Evolutionary conservation across 345 rosid species (phyloP).

Genomic region (Eucalyptus pauciflora): DNA sequence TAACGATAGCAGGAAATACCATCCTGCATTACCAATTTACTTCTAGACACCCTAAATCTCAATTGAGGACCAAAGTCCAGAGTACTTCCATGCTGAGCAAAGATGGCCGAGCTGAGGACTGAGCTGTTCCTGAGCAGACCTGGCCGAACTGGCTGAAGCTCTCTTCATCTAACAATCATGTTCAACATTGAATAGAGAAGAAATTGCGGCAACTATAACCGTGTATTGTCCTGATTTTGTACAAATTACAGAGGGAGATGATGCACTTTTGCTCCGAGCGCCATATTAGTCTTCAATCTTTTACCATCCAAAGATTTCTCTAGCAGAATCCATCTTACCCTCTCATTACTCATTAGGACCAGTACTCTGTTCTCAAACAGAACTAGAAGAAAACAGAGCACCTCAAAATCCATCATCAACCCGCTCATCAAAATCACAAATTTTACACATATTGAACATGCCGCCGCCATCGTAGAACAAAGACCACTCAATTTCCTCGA

Average conservation of each 20-base stretch:
- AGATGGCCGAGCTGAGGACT: background rate
- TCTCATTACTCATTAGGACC: background rate
- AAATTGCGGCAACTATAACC: background rate
- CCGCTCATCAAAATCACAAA: background rate
- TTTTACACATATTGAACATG: background rate
- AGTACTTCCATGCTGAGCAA: background rate
- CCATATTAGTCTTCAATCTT: background rate
- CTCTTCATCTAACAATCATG: background rate
- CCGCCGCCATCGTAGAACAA: background rate
- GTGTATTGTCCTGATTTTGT: background rate
- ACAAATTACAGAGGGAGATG: background rate
- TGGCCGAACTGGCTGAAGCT: background rate
- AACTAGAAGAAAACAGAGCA: background rate
- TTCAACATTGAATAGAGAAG: background rate
- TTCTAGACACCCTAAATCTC: background rate
- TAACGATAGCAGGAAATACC: background rate
- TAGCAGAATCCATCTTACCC: background rate
- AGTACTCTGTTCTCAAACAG: background rate
- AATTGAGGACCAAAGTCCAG: background rate
- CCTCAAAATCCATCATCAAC: background rate
- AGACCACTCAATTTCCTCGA: background rate
- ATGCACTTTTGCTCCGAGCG: background rate
- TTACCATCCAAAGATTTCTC: background rate
- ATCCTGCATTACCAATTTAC: background rate
- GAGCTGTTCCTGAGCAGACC: background rate